These are phyloP conservation scores for Candida awuae DNA, from an alignment of 805 yeast genomes.

Conservation along the genomic window DNA sequence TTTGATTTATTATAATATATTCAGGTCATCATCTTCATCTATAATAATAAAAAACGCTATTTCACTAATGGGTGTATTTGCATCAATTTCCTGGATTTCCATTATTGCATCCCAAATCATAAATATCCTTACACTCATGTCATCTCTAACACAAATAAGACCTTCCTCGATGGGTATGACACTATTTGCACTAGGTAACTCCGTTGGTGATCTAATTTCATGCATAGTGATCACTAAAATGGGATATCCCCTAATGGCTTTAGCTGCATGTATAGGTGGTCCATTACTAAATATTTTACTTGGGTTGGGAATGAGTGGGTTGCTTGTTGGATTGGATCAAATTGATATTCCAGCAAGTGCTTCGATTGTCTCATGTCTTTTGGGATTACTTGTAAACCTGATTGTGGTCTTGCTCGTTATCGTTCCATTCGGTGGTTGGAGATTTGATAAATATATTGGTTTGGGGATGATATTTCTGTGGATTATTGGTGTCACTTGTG, in stretches of 20 bases:
- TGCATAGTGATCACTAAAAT: conserved; percentile 70
- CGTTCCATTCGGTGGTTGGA: conserved; percentile 37
- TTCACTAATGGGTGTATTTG: conserved; percentile 53
- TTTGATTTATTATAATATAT: conserved; percentile 17
- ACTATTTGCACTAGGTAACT: conserved; percentile 85
- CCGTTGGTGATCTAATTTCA: conserved; percentile 82
- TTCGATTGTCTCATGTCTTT: conserved; percentile 35
- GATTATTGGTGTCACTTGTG: conserved; percentile 32
- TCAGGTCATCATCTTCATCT: conserved; percentile 16
- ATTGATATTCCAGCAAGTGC: conserved; percentile 27
- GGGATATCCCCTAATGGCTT: conserved; percentile 83
- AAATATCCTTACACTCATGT: conserved; percentile 50
- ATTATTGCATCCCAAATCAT: conserved; percentile 65
- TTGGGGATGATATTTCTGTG: conserved; percentile 33
- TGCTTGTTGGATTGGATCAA: conserved; percentile 32
- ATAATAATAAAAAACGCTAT: conserved; percentile 18
- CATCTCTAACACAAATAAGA: conserved; percentile 51
- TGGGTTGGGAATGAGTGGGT: conserved; percentile 73
- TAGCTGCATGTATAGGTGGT: conserved; percentile 94
- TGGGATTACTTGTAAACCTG: conserved; percentile 33
- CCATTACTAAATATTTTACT: conserved; percentile 72
- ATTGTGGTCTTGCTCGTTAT: conserved; percentile 28
- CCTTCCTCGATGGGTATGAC: conserved; percentile 84
- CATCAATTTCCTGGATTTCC: conserved; percentile 64
- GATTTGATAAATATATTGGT: conserved; percentile 34